phyloP scores from a whole-genome alignment of 306 rosid genomes.

The Quercus agrifolia region DNA sequence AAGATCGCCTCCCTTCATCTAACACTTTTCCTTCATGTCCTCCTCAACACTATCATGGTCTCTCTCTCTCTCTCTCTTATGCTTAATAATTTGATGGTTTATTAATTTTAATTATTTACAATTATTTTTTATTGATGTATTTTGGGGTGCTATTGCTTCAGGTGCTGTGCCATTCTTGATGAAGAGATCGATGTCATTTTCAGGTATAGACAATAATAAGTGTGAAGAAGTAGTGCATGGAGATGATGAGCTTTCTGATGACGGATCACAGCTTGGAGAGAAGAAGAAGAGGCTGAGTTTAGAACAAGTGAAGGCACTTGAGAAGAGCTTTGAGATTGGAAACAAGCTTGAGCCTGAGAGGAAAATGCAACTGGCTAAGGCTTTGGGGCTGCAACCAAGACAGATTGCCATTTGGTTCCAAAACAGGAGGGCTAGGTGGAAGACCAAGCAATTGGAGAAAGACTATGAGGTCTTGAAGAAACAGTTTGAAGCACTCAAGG shows the following conservation, averaged over 20 bases:
- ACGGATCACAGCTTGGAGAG: conserved; percentile 80
- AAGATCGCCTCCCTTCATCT: conserved; percentile 40
- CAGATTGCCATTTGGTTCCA: conserved; percentile 96
- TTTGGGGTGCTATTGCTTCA: conserved; percentile 10
- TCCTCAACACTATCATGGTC: conserved; percentile 67
- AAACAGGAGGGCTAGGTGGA: conserved; percentile 95
- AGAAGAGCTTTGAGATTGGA: conserved; percentile 88
- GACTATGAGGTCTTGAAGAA: conserved; percentile 77
- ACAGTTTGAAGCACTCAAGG: conserved; percentile 73
- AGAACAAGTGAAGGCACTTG: conserved; percentile 88
- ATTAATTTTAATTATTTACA: not conserved
- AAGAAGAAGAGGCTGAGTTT: conserved; percentile 83
- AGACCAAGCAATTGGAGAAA: conserved; percentile 84
- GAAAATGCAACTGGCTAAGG: conserved; percentile 80
- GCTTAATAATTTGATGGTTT: not conserved
- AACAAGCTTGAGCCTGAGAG: conserved; percentile 96
- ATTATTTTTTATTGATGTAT: not conserved
- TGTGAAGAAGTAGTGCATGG: conserved; percentile 38
- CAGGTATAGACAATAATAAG: conserved; percentile 53
- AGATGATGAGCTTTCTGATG: conserved; percentile 83
- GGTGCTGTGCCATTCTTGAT: conserved; percentile 59
- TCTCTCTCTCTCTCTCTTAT: not conserved
- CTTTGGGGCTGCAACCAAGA: conserved; percentile 77
- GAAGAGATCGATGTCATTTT: conserved; percentile 89
- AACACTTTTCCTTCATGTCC: conserved; percentile 47